Conservation (phyloP, 2,329 filamentous ascomycete species). For the Neonectria faginata region DNA sequence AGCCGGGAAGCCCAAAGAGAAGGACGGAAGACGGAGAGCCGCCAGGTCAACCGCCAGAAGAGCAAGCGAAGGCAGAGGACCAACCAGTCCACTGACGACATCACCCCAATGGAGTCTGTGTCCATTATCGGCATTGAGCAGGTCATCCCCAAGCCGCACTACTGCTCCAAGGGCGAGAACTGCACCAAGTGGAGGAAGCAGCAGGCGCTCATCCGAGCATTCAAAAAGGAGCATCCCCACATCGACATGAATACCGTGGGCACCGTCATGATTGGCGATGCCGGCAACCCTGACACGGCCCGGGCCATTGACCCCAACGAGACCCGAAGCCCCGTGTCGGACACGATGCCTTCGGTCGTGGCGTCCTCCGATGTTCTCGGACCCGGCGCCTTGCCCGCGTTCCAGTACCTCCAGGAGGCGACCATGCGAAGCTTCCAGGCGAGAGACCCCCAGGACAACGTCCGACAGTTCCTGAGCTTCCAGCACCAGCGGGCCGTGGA, state of each 20-base stretch:
- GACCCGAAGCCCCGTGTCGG: slow-evolving; percentile 74
- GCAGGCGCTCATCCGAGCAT: slow-evolving; percentile 79
- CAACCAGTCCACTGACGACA: slow-evolving; percentile 67
- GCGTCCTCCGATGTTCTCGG: slow-evolving; percentile 93
- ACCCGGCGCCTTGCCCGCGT: slow-evolving; percentile 70
- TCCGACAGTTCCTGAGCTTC: slow-evolving; percentile 89
- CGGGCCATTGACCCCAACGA: slow-evolving; percentile 67
- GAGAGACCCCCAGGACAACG: slow-evolving; percentile 90
- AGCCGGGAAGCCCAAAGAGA: slow-evolving; percentile 64
- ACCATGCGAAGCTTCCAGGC: slow-evolving; percentile 75
- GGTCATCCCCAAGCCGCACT: slow-evolving; percentile 84
- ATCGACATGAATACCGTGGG: slow-evolving; percentile 67
- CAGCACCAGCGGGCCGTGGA: slow-evolving; percentile 69
- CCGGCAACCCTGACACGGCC: slow-evolving; percentile 79
- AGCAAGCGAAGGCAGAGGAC: slow-evolving; percentile 55
- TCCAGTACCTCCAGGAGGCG: slow-evolving; percentile 79
- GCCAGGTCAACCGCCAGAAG: slow-evolving; percentile 52
- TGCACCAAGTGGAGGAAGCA: slow-evolving; percentile 86
- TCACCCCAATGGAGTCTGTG: slow-evolving; percentile 84
- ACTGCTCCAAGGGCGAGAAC: slow-evolving; percentile 86
- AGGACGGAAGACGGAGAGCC: slow-evolving; percentile 53
- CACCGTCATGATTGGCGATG: slow-evolving; percentile 82
- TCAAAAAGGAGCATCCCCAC: slow-evolving; percentile 80
- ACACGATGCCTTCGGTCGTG: slow-evolving; percentile 83
- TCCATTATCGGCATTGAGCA: slow-evolving; percentile 95